Conservation (phyloP, 305 asterid species). For the Solanum hybrid region DNA sequence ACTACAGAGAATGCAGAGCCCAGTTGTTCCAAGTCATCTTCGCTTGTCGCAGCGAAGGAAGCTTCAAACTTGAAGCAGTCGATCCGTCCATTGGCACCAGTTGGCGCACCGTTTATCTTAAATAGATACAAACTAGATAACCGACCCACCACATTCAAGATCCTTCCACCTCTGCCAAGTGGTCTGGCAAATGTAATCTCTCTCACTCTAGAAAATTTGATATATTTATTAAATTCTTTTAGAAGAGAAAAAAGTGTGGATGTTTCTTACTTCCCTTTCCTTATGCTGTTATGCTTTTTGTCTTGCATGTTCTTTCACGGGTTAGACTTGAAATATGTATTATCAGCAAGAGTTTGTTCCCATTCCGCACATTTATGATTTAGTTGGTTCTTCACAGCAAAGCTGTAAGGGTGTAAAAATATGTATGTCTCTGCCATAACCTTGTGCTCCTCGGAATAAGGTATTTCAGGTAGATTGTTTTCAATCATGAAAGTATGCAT, state of each 20-base stretch:
- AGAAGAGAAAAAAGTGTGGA: not conserved
- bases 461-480: not conserved
- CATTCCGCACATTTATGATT: not conserved
- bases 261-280: not conserved
- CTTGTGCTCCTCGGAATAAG: not conserved
- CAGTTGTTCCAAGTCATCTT: conserved; percentile 29
- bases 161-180: conserved; percentile 68
- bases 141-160: conserved; percentile 81
- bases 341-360: not conserved
- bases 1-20: conserved; percentile 28
- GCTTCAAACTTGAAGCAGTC: conserved; percentile 32
- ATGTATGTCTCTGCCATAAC: not conserved
- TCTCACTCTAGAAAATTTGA: not conserved
- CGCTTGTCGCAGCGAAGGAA: conserved; percentile 28
- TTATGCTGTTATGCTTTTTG: not conserved
- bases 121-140: conserved; percentile 92
- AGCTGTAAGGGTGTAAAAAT: not conserved
- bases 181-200: conserved; percentile 65
- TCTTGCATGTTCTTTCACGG: not conserved
- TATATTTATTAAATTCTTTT: not conserved
- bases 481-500: not conserved
- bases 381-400: not conserved
- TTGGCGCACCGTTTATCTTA: conserved; percentile 41
- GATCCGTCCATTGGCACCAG: conserved; percentile 46
- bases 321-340: not conserved